phyloP scores from a whole-genome alignment of 164 flowering plant species.

The Stephania cephalantha region DNA sequence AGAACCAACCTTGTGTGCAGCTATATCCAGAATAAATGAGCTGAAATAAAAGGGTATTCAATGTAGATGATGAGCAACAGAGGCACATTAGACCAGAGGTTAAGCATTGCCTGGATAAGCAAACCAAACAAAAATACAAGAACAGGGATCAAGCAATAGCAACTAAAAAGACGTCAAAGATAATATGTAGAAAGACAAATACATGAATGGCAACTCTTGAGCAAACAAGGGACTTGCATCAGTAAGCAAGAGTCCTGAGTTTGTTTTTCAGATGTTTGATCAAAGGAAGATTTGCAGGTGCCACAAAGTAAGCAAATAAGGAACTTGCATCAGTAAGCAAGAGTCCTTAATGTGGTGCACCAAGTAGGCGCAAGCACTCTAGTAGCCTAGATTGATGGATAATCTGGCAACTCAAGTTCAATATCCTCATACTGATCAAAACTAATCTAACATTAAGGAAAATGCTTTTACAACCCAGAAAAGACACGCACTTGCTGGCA shows the following conservation, averaged over 20 bases:
- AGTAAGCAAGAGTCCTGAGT: too few species aligned
- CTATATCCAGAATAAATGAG: slow-evolving; percentile 84
- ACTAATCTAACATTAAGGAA: neutral
- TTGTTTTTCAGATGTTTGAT: too few species aligned
- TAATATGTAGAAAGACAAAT: neutral
- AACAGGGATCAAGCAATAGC: neutral
- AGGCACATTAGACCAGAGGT: neutral
- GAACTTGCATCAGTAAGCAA: too few species aligned
- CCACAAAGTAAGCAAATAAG: too few species aligned
- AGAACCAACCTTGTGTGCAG: slow-evolving; percentile 97
- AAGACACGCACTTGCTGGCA: too few species aligned
- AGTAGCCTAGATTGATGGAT: too few species aligned
- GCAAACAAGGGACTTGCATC: too few species aligned
- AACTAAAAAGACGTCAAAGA: neutral
- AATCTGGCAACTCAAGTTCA: neutral
- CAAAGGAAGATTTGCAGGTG: too few species aligned
- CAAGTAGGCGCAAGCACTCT: too few species aligned
- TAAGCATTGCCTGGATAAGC: neutral
- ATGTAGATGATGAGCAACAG: neutral
- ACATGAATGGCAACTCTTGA: too few species aligned
- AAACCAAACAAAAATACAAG: neutral
- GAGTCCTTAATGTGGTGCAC: too few species aligned
- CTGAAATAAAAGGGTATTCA: slow-evolving; percentile 34
- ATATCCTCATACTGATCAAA: neutral
- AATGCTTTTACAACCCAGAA: too few species aligned